phyloP scores from a whole-genome alignment of 2,329 filamentous ascomycete genomes.

The Fusarium torreyae region DNA sequence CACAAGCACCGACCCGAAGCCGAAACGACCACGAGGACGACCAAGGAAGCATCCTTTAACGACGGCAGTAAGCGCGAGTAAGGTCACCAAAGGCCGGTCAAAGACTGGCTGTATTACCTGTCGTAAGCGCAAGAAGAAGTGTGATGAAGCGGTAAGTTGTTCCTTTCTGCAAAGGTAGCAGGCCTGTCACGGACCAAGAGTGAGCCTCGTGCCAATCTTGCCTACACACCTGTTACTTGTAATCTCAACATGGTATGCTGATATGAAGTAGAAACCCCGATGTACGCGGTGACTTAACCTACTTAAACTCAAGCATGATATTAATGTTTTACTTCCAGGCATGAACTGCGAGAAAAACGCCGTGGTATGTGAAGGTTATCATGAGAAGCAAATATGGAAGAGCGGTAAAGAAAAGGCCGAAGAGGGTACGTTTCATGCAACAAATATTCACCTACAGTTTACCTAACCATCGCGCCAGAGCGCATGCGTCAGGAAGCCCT shows the following conservation, averaged over 20 bases:
- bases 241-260: not conserved
- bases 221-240: not conserved
- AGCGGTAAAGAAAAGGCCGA: slow-evolving; percentile 84
- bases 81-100: slow-evolving; percentile 82
- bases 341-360: slow-evolving; percentile 95
- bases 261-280: slow-evolving; percentile 52
- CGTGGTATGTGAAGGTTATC: slow-evolving; percentile 91
- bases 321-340: slow-evolving; percentile 63
- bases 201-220: not conserved
- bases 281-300: slow-evolving; percentile 60
- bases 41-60: slow-evolving; percentile 85
- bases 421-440: slow-evolving; percentile 66
- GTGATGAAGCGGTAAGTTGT: slow-evolving; percentile 68
- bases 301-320: not conserved
- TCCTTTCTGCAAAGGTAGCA: not conserved
- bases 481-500: slow-evolving; percentile 65
- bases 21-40: slow-evolving; percentile 80
- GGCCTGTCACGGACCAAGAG: not conserved
- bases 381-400: slow-evolving; percentile 88
- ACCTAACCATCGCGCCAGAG: slow-evolving; percentile 57
- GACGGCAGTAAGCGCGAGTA: slow-evolving; percentile 71
- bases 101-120: slow-evolving; percentile 80
- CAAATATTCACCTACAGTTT: not conserved
- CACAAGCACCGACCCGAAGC: slow-evolving; percentile 56
- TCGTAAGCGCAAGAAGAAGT: slow-evolving; percentile 80